Percentiles rank a stretch among this genome's conserved stretches.
These are phyloP conservation scores for Beverwykella pulmonaria DNA, from an alignment of 495 filamentous ascomycete species.

Conservation along the genomic window DNA sequence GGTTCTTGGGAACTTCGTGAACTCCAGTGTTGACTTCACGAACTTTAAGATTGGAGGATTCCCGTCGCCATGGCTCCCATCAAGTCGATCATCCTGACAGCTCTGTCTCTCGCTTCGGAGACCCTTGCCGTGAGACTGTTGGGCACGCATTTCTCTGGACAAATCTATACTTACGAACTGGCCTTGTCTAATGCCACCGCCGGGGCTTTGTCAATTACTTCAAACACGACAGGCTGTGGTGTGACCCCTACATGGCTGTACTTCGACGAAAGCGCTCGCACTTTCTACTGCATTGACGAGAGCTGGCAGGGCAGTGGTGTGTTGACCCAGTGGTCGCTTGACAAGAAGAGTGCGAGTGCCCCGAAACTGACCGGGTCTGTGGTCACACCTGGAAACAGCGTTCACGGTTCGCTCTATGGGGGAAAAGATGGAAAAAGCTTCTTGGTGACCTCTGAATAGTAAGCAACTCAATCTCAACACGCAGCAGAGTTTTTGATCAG, in stretches of 20 bases:
- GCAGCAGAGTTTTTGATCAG: background rate
- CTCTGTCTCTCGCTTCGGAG: slow-evolving; percentile 10
- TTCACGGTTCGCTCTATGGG: slow-evolving; percentile 17
- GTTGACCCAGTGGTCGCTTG: background rate
- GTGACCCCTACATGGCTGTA: slow-evolving; percentile 27
- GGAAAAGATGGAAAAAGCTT: slow-evolving; percentile 25
- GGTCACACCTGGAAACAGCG: slow-evolving; percentile 13
- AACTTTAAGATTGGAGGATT: background rate
- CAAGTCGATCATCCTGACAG: slow-evolving; percentile 3
- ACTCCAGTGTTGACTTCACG: background rate
- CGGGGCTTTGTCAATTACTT: slow-evolving; percentile 1
- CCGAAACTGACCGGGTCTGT: background rate
- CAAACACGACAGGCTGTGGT: slow-evolving; percentile 16
- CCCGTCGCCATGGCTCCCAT: slow-evolving; percentile 15
- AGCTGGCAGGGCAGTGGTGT: slow-evolving; percentile 14
- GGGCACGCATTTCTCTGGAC: slow-evolving; percentile 26
- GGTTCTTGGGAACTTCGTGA: slow-evolving; percentile 4
- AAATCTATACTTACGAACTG: slow-evolving; percentile 8
- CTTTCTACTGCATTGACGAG: slow-evolving; percentile 34
- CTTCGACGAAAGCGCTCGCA: slow-evolving; percentile 7
- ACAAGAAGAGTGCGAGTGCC: background rate
- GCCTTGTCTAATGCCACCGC: slow-evolving; percentile 2
- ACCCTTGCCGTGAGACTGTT: slow-evolving; percentile 15
- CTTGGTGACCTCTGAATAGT: slow-evolving; percentile 45
- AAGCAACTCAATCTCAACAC: slow-evolving; percentile 11